A percentile compares a stretch with the other conserved stretches of the same genome.
phyloP scores from a whole-genome alignment of 805 yeast genomes.

The Monosporozyma yasuniensis region DNA sequence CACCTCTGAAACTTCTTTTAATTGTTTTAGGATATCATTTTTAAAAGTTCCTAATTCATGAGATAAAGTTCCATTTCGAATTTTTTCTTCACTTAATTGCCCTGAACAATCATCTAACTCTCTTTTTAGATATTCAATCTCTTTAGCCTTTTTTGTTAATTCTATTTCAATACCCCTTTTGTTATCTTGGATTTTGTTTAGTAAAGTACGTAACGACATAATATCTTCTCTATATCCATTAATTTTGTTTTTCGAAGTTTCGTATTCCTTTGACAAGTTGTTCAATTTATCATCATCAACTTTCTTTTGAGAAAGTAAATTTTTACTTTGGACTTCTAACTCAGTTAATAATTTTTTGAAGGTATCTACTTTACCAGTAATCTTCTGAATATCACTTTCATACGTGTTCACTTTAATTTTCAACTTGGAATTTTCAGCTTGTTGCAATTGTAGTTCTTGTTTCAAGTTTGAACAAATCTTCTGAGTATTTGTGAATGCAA shows the following conservation, averaged over 20 bases:
- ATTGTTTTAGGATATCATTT: constrained; percentile 1
- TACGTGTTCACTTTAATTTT: constrained; percentile 17
- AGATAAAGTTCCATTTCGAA: constrained; percentile 25
- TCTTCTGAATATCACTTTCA: constrained; percentile 16
- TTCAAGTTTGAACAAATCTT: constrained; percentile 29
- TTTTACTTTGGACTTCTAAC: constrained; percentile 18
- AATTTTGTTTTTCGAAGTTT: constrained; percentile 11
- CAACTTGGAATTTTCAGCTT: constrained; percentile 22
- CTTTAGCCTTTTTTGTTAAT: constrained; percentile 23
- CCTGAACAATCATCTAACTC: constrained; percentile 39
- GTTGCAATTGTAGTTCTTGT: constrained; percentile 25
- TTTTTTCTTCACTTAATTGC: constrained; percentile 39
- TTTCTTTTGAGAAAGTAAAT: constrained; percentile 19
- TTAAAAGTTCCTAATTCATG: constrained; percentile 14
- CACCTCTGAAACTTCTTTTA: not conserved
- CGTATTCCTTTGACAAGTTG: constrained; percentile 21
- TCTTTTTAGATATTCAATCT: constrained; percentile 29
- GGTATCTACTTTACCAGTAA: constrained; percentile 16
- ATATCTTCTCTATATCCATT: constrained; percentile 18
- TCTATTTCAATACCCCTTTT: constrained; percentile 18
- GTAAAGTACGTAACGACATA: constrained; percentile 13
- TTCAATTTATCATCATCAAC: constrained; percentile 15
- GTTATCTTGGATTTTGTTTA: constrained; percentile 20
- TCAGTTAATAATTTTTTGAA: constrained; percentile 17
- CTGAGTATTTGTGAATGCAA: constrained; percentile 35